Conservation (phyloP, 2,329 filamentous ascomycete species). For the Apiospora phragmitis region DNA sequence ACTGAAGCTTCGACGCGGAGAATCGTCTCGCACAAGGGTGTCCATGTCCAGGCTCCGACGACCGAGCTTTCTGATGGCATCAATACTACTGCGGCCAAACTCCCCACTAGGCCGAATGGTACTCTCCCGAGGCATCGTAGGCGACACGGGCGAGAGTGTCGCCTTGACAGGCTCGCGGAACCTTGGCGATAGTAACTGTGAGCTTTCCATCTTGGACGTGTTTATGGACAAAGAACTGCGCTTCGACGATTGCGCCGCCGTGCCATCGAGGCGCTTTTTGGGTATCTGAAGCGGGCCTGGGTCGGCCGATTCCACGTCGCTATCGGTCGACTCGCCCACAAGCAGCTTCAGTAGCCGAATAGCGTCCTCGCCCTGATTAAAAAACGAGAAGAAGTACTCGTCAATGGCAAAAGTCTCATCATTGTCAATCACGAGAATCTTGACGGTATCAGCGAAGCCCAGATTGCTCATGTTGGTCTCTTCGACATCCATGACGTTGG, state of each 20-base stretch:
- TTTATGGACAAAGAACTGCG: conserved; percentile 20
- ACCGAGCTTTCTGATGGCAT: conserved; percentile 48
- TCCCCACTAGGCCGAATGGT: conserved; percentile 60
- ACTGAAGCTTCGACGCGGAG: conserved; percentile 65
- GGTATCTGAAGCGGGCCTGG: conserved; percentile 10
- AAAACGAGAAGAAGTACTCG: conserved; percentile 98
- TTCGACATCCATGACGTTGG: conserved; percentile 89
- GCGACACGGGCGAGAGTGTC: conserved; percentile 56
- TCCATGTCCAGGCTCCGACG: conserved; percentile 54
- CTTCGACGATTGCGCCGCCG: conserved; percentile 8
- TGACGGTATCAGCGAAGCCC: conserved; percentile 90
- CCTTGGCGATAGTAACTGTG: conserved; percentile 37
- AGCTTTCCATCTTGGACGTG: neutral
- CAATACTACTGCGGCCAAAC: conserved; percentile 52
- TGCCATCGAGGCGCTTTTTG: conserved; percentile 5
- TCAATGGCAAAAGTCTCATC: conserved; percentile 95
- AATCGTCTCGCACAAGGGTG: conserved; percentile 41
- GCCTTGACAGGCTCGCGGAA: conserved; percentile 61
- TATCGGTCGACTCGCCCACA: conserved; percentile 62
- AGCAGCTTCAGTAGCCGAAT: conserved; percentile 75
- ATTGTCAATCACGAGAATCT: conserved; percentile 88
- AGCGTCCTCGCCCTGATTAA: conserved; percentile 81
- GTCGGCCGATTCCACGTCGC: conserved; percentile 38
- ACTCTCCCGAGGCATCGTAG: conserved; percentile 39
- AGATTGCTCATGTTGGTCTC: conserved; percentile 74